Conservation (phyloP, 2,329 filamentous ascomycete species). For the Colletotrichum shisoi region DNA sequence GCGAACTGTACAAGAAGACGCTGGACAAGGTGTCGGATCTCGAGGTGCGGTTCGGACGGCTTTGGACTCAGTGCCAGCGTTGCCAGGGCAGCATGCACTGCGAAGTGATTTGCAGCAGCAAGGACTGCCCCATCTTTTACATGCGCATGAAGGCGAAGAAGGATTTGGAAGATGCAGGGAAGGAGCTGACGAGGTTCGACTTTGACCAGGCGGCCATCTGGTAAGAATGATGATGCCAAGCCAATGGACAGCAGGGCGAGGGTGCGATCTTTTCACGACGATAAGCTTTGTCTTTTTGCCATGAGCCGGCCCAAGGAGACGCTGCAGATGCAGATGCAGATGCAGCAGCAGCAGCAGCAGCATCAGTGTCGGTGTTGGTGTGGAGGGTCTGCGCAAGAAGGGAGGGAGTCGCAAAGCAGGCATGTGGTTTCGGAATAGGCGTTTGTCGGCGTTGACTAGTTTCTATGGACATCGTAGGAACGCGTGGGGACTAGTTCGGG, state of each 20-base stretch:
- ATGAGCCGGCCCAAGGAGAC: slow-evolving; percentile 28
- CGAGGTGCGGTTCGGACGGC: slow-evolving; percentile 86
- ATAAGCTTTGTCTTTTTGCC: slow-evolving; percentile 19
- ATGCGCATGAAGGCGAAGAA: slow-evolving; percentile 99
- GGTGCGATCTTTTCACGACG: slow-evolving; percentile 6
- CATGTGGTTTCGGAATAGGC: slow-evolving; percentile 25
- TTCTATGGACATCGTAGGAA: background rate
- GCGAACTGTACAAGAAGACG: slow-evolving; percentile 93
- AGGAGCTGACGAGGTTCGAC: slow-evolving; percentile 90
- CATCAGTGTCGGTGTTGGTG: background rate
- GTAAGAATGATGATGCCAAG: slow-evolving; percentile 45
- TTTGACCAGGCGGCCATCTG: slow-evolving; percentile 75
- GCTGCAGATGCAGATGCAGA: slow-evolving; percentile 21
- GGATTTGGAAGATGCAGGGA: slow-evolving; percentile 93
- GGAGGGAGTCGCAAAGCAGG: slow-evolving; percentile 3
- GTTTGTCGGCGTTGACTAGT: slow-evolving; percentile 14
- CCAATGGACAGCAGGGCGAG: slow-evolving; percentile 4
- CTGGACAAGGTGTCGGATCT: slow-evolving; percentile 88
- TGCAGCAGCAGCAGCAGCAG: slow-evolving; percentile 4
- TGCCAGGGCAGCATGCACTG: slow-evolving; percentile 98
- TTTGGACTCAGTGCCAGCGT: slow-evolving; percentile 98
- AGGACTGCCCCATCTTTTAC: slow-evolving; percentile 98
- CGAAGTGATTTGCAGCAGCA: slow-evolving; percentile 95
- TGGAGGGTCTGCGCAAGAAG: slow-evolving; percentile 6
- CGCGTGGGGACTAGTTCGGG: background rate